Conservation (phyloP, 2,329 filamentous ascomycete species). For the Rhynchosporium graminicola region DNA sequence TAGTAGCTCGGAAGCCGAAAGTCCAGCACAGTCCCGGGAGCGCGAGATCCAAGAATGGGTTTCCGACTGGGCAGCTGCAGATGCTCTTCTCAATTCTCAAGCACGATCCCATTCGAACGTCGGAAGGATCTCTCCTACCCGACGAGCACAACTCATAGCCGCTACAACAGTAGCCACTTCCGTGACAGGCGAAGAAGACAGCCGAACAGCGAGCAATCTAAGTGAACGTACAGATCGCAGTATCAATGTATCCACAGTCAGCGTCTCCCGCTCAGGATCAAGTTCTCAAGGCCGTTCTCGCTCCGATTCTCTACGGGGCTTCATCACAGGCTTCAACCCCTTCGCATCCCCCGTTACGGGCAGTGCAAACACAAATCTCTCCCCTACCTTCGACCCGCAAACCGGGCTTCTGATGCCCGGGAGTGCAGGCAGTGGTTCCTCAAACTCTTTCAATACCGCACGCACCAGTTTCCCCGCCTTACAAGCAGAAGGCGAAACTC, state of each 20-base stretch:
- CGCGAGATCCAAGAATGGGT: slow-evolving; percentile 42
- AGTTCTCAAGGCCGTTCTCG: slow-evolving; percentile 35
- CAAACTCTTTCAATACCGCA: slow-evolving; percentile 37
- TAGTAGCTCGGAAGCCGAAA: slow-evolving; percentile 31
- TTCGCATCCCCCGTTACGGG: slow-evolving; percentile 29
- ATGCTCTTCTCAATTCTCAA: slow-evolving; percentile 38
- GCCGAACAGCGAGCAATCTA: slow-evolving; percentile 40
- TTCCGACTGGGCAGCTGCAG: slow-evolving; percentile 42
- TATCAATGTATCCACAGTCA: slow-evolving; percentile 29
- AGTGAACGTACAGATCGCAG: slow-evolving; percentile 41
- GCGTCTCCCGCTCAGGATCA: slow-evolving; percentile 36
- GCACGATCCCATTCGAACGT: slow-evolving; percentile 34
- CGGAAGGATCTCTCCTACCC: slow-evolving; percentile 39
- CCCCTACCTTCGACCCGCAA: slow-evolving; percentile 29
- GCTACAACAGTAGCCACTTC: slow-evolving; percentile 31
- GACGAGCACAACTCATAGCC: slow-evolving; percentile 36
- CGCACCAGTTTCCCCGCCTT: slow-evolving; percentile 36
- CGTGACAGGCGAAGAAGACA: slow-evolving; percentile 37
- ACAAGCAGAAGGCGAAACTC: slow-evolving; percentile 36
- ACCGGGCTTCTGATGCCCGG: slow-evolving; percentile 24
- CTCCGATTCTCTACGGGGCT: slow-evolving; percentile 38
- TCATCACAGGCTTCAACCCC: slow-evolving; percentile 36
- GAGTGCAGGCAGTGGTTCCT: slow-evolving; percentile 33
- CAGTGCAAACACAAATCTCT: slow-evolving; percentile 26
- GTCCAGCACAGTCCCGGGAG: slow-evolving; percentile 35